Evolutionary conservation across 768 basidiomycete genomes (phyloP).

Genomic region (Termitomyces heimii): DNA sequence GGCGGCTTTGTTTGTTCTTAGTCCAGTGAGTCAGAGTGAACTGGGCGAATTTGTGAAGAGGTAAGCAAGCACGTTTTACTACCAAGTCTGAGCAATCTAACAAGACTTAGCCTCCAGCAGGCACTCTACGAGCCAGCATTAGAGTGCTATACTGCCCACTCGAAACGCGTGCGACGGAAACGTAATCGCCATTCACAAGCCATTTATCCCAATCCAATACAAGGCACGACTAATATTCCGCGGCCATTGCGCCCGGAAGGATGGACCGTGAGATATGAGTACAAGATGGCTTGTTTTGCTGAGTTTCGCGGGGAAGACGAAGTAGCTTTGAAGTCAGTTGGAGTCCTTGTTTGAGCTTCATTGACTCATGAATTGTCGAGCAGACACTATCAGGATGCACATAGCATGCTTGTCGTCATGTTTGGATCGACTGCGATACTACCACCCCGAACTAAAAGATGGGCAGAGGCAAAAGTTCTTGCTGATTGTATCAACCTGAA

Average conservation of each 20-base stretch:
- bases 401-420: slow-evolving; percentile 78
- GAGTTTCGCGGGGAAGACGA: slow-evolving; percentile 93
- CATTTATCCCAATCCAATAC: slow-evolving; percentile 44
- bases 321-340: slow-evolving; percentile 79
- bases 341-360: slow-evolving; percentile 2
- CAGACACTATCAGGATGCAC: slow-evolving; percentile 95
- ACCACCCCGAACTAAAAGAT: slow-evolving; percentile 90
- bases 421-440: slow-evolving; percentile 83
- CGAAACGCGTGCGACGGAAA: slow-evolving; percentile 87
- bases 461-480: slow-evolving; percentile 97
- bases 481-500: slow-evolving; percentile 92
- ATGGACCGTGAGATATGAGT: slow-evolving; percentile 96
- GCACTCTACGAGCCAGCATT: slow-evolving; percentile 85
- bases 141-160: slow-evolving; percentile 92
- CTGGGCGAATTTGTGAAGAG: slow-evolving; percentile 86
- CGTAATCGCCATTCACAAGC: slow-evolving; percentile 74
- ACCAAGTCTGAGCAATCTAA: not conserved
- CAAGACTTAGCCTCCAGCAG: slow-evolving; percentile 62
- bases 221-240: slow-evolving; percentile 35
- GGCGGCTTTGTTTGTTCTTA: slow-evolving; percentile 90
- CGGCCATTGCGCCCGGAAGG: slow-evolving; percentile 77
- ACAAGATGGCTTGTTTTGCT: slow-evolving; percentile 95
- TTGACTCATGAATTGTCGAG: slow-evolving; percentile 7
- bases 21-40: slow-evolving; percentile 83
- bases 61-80: slow-evolving; percentile 26